Base-by-base conservation (phyloP, 306 rosid genomes). In the Erythrophleum fordii region DNA sequence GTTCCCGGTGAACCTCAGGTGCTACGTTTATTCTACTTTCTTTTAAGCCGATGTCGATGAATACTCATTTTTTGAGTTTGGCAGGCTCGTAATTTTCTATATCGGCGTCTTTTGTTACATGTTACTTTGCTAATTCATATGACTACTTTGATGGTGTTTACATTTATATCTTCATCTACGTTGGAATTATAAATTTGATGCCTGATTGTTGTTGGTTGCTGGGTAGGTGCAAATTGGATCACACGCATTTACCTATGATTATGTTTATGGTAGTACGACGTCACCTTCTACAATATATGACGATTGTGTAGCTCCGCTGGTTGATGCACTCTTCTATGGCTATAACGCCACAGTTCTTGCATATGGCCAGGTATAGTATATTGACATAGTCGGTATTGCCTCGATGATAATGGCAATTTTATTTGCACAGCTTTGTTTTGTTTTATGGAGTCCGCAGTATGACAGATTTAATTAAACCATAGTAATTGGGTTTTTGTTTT, bases 261-360 rank as follows among this genome's bases (percentile, higher is more conserved):
- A 85, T 77, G 98, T 96, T 2, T 93, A 93, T 46, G 92, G 94
- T 22, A 81, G 88, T 60, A 72, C 76, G 4, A 90, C 88, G 14
- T 90, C 86, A 0, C 90, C 86, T 9, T 72, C 89, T 31, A 42
- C 88, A 0, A 69, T 93, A 10, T 96, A 87, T n/a, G 90, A 90
- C 1, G 97, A 92, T 65, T 90, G 97, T 14, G 99, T 96, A 14
- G 91, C 94, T 84, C 98, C 98, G 0, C 86, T 96, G 2, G 97
- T 96, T 11, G 97, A 93, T 53, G 98, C 98, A 0, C 87, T 96
- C 9, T 88, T 90, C 71, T 88, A 88, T 61, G 99, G 99, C 5
- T 96, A 96, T 69, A 96, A 96, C 78, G 98, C 99, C 34, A 96
- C 99, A 0, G 99, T 96, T 61, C 97, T 96, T 59, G 99, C 99